These are phyloP conservation scores for Kazachstania psychrophila DNA, from an alignment of 805 yeast species.

Conservation along the genomic window DNA sequence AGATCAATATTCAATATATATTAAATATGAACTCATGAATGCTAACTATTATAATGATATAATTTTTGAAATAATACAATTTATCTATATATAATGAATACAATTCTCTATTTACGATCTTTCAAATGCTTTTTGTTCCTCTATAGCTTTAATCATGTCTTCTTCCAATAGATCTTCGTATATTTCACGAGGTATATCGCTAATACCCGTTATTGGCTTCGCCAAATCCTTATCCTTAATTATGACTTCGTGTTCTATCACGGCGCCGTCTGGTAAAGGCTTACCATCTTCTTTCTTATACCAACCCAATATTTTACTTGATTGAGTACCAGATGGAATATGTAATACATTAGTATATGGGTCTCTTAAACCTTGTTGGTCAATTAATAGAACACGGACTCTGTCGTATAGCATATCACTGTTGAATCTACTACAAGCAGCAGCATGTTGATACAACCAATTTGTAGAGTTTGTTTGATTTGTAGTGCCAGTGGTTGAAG, in stretches of 20 bases:
- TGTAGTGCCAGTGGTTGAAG: slow-evolving; percentile 20
- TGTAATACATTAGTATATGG: slow-evolving; percentile 77
- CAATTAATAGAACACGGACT: slow-evolving; percentile 36
- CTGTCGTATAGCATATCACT: slow-evolving; percentile 50
- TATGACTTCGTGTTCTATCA: slow-evolving; percentile 40
- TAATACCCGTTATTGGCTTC: slow-evolving; percentile 52
- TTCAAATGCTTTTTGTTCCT: slow-evolving; percentile 51
- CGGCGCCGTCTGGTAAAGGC: slow-evolving; percentile 22
- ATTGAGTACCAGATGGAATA: slow-evolving; percentile 69
- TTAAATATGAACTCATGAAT: not conserved
- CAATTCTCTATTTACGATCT: slow-evolving; percentile 3
- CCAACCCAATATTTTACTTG: slow-evolving; percentile 35
- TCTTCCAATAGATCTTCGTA: slow-evolving; percentile 51
- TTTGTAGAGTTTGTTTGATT: slow-evolving; percentile 51
- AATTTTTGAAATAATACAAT: not conserved
- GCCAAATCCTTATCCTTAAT: slow-evolving; percentile 39
- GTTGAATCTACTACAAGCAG: slow-evolving; percentile 68
- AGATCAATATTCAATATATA: not conserved
- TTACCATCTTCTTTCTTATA: slow-evolving; percentile 14
- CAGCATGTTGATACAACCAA: slow-evolving; percentile 80
- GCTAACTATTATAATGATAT: too few relatives aligned
- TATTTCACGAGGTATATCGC: slow-evolving; percentile 46
- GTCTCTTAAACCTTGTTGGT: slow-evolving; percentile 56
- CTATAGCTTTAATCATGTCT: slow-evolving; percentile 49
- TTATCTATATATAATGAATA: not conserved